Percentiles rank a stretch among this genome's conserved stretches.
Conservation (phyloP, 768 basidiomycete species). For the Melanogaster broomeanus region DNA sequence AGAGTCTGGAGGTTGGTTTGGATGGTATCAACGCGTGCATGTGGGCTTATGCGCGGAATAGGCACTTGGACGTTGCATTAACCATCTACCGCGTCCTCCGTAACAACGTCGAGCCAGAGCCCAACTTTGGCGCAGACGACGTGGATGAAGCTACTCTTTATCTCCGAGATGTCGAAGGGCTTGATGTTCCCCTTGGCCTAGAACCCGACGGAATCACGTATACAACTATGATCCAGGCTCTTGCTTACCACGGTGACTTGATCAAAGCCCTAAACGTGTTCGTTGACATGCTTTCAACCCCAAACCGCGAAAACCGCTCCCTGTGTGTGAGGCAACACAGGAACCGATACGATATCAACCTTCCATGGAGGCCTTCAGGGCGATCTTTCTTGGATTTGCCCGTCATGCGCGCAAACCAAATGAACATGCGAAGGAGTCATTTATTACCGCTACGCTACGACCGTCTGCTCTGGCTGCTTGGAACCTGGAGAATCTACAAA, state of each 20-base stretch:
- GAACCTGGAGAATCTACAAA: slow-evolving; percentile 56
- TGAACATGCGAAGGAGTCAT: background rate
- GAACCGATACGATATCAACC: slow-evolving; percentile 39
- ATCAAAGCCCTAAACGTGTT: slow-evolving; percentile 55
- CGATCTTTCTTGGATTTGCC: slow-evolving; percentile 74
- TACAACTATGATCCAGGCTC: slow-evolving; percentile 64
- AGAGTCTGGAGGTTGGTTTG: slow-evolving; percentile 53
- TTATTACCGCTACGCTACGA: slow-evolving; percentile 5
- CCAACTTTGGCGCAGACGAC: slow-evolving; percentile 34
- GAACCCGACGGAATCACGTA: slow-evolving; percentile 69
- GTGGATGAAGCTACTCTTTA: slow-evolving; percentile 36
- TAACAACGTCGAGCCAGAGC: slow-evolving; percentile 46
- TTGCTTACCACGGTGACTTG: slow-evolving; percentile 74
- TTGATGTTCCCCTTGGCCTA: slow-evolving; percentile 44
- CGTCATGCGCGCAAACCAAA: slow-evolving; percentile 48
- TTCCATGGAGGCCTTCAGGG: slow-evolving; percentile 60
- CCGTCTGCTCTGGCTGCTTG: slow-evolving; percentile 36
- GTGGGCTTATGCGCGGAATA: slow-evolving; percentile 62
- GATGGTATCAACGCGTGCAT: slow-evolving; percentile 72
- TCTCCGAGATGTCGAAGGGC: slow-evolving; percentile 44
- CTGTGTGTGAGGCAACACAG: slow-evolving; percentile 27
- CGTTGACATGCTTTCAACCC: slow-evolving; percentile 62
- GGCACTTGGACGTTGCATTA: slow-evolving; percentile 54
- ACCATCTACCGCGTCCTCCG: slow-evolving; percentile 67
- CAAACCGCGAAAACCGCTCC: slow-evolving; percentile 39